A percentile compares a stretch with the other conserved stretches of the same genome.
Evolutionary conservation across 441 rosid species (phyloP).

Genomic region (Erodium chrysanthum): DNA sequence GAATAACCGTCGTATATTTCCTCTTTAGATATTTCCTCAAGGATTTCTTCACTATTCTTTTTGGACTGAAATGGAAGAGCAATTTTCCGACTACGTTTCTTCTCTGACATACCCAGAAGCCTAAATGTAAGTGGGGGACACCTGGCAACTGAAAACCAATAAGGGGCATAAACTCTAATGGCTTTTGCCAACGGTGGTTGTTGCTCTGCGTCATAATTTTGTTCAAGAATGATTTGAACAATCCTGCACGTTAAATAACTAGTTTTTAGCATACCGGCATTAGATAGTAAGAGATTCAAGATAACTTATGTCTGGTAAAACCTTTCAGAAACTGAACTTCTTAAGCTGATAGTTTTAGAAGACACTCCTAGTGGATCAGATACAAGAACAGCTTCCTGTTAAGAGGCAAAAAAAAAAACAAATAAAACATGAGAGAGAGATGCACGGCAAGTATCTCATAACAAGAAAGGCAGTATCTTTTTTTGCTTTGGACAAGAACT

Average conservation of each 20-base stretch:
- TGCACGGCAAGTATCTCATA: background rate
- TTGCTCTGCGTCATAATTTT: constrained; percentile 59
- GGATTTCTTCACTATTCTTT: constrained; percentile 32
- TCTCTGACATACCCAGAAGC: constrained; percentile 48
- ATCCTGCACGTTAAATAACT: constrained; percentile 43
- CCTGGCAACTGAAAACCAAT: constrained; percentile 78
- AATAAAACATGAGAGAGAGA: background rate
- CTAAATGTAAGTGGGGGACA: constrained; percentile 75
- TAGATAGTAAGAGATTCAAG: background rate
- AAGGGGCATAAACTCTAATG: constrained; percentile 80
- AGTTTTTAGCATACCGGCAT: constrained; percentile 21
- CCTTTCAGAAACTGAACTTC: constrained; percentile 93
- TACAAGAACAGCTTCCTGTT: constrained; percentile 80
- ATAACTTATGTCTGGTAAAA: constrained; percentile 20
- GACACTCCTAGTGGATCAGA: constrained; percentile 74
- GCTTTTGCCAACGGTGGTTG: constrained; percentile 43
- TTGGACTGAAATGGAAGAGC: constrained; percentile 47
- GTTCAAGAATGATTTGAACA: constrained; percentile 79
- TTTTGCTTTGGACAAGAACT: background rate
- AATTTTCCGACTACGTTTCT: constrained; percentile 42
- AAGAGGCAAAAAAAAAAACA: background rate
- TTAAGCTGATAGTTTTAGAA: constrained; percentile 64
- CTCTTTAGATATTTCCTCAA: constrained; percentile 65
- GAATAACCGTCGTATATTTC: constrained; percentile 82
- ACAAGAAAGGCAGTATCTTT: background rate